Conservation (phyloP, 2,329 filamentous ascomycete genomes). For the Pseudopithomyces chartarum region DNA sequence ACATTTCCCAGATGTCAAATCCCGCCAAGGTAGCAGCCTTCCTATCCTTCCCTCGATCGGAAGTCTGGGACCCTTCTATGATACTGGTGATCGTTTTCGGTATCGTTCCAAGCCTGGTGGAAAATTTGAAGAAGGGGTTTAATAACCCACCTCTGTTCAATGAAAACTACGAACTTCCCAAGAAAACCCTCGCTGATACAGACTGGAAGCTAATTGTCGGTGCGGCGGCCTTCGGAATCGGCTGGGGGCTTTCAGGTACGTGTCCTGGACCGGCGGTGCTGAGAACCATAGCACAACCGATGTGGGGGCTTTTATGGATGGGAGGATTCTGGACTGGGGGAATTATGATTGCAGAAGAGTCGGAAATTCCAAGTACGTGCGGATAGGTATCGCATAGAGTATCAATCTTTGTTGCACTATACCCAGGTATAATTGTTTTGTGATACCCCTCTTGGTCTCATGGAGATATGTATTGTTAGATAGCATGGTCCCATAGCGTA, state of each 20-base stretch:
- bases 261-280: conserved; percentile 59
- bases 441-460: too few relatives aligned
- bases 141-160: conserved; percentile 49
- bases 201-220: conserved; percentile 56
- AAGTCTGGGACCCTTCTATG: conserved; percentile 57
- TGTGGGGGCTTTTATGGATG: conserved; percentile 55
- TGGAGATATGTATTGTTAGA: too few relatives aligned
- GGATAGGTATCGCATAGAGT: too few relatives aligned
- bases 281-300: conserved; percentile 52
- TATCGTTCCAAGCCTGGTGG: conserved; percentile 52
- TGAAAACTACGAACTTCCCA: conserved; percentile 50
- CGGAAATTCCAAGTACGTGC: background rate
- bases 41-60: conserved; percentile 50
- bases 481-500: too few relatives aligned
- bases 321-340: conserved; percentile 53
- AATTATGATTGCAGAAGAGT: background rate
- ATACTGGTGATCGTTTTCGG: conserved; percentile 56
- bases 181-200: conserved; percentile 52
- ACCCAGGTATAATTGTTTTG: too few relatives aligned
- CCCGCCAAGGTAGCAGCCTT: conserved; percentile 58
- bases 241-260: conserved; percentile 57
- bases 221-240: conserved; percentile 55
- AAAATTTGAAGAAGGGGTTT: conserved; percentile 30
- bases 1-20: conserved; percentile 58
- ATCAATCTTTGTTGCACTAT: too few relatives aligned